Base-by-base conservation (phyloP, 768 basidiomycete species). In the Amyloporia xantha region DNA sequence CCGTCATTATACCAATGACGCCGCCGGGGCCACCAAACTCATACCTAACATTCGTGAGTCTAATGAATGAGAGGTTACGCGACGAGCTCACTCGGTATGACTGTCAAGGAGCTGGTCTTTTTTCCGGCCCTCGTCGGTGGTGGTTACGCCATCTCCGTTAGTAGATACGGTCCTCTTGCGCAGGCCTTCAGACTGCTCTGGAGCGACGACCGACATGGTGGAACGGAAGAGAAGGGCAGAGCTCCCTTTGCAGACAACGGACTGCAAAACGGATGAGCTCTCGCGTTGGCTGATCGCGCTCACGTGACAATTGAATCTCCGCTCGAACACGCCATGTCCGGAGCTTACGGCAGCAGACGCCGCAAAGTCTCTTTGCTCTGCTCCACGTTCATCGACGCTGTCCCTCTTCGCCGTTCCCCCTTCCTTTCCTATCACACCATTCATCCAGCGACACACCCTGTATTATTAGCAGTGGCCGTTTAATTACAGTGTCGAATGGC, bases 1-100 rank as follows among this genome's bases (percentile, higher is more conserved):
- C 84, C 17, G 83, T 74, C 87, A 99, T 98, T 70, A 99, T 98
- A 11, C 86, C 87, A 10, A 81, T 66, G 23, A 94, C 92, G 39
- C 95, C 96, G 68, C 76, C 76, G 36, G 95, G 93, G 2, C 95
- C 95, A 54, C 96, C 95, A 61, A 99, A 99, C 66, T 99, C 94
- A 71, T 89, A 95, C 30, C 91, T 94, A 24, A 40, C 10, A 55
- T 7, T 25, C 20, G 19, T 41, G 38, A 44, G 25, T 20, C 17
- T n/a, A 21, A n/a, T n/a, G n/a, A 7, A 33, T 15, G 30, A 33
- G 30, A 7, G 30, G 7, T 15, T 33, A 33, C 30, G 30, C 30
- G n/a, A 15, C 23, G 35, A 27, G 62, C 70, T 41, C 45, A 74
- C 71, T 62, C 61, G 47, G 63, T 58, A 48, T 76, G 74, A 47